Evolutionary conservation across 2,329 filamentous ascomycete species (phyloP), one percentile per base, ranked within the genome.

Genomic region (Arthroderma sp.): DNA sequence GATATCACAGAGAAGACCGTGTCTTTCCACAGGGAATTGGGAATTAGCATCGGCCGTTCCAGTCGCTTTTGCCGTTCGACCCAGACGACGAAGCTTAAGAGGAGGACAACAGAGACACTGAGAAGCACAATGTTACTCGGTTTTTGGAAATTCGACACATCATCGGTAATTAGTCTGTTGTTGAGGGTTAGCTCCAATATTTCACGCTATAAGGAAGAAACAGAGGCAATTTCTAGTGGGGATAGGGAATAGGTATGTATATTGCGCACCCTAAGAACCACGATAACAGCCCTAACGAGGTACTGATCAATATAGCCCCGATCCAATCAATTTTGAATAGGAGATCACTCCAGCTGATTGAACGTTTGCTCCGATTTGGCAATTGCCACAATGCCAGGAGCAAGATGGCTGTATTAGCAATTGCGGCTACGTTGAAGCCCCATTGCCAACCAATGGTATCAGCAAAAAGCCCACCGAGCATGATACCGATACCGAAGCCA

Each of bases 1-100:
- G 77, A 81, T 11, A 77, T 70, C 29, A 61, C 68, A 0, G 73
- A 70, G 52, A 81, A 82, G 2, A 70, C 58, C 0, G 58, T 56
- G 38, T 75, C 78, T n/a, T 60, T 66, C 78, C 78, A 81, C 0
- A 82, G 58, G 0, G 68, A 70, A 54, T 81, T 80, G 0, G 78
- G 77, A 22, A 82, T 79, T 5, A 82, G 56, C 0, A 75, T 75
- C 6, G 75, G 70, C 2, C 63, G 64, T 6, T 64, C 62, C 0
- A 56, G 53, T 6, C 58, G 60, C 40, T 72, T 69, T 40, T 71
- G 73, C 3, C 63, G 62, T 7, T 66, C 64, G 38, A 76, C 68
- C 77, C 77, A 81, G 6, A 61, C 54, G 37, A 72, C 58, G 53
- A 81, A 81, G 0, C 58, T 53, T 0, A 69, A 68, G 2, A 77